phyloP scores from a whole-genome alignment of 2,329 filamentous ascomycete genomes.

The Phyllosticta citribraziliensis region DNA sequence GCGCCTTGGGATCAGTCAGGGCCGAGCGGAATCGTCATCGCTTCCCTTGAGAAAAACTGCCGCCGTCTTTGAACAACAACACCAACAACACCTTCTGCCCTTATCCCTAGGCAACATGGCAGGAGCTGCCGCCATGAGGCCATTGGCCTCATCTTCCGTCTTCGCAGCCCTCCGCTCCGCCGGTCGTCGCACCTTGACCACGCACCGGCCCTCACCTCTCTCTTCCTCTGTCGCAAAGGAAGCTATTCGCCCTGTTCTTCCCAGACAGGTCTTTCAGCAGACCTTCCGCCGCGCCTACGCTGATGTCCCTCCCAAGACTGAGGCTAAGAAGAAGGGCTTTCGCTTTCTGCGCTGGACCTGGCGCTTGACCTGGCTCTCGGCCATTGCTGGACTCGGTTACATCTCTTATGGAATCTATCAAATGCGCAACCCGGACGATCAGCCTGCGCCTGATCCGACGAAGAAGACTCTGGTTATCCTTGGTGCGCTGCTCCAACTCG shows the following conservation, averaged over 20 bases:
- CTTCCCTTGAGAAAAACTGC: slow-evolving; percentile 7
- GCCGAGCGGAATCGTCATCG: slow-evolving; percentile 10
- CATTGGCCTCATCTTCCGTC: slow-evolving; percentile 21
- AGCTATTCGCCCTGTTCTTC: slow-evolving; percentile 1
- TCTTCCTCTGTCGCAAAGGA: slow-evolving; percentile 22
- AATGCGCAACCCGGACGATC: slow-evolving; percentile 70
- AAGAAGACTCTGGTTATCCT: slow-evolving; percentile 98
- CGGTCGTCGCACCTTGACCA: slow-evolving; percentile 26
- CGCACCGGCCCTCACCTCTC: slow-evolving; percentile 21
- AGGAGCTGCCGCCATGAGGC: slow-evolving; percentile 26
- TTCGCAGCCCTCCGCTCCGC: slow-evolving; percentile 21
- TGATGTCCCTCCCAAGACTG: slow-evolving; percentile 17
- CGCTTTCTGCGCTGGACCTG: slow-evolving; percentile 69
- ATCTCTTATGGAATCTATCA: slow-evolving; percentile 74
- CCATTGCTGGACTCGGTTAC: slow-evolving; percentile 59
- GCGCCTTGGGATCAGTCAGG: slow-evolving; percentile 1
- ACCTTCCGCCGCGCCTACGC: slow-evolving; percentile 26
- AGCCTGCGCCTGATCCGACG: slow-evolving; percentile 65
- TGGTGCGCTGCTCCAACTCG: slow-evolving; percentile 47
- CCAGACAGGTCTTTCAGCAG: slow-evolving; percentile 16
- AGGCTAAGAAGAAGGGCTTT: slow-evolving; percentile 47
- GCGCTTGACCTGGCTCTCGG: slow-evolving; percentile 69
- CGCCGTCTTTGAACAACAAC: background rate
- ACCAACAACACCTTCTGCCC: background rate
- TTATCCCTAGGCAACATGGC: slow-evolving; percentile 9